These are phyloP conservation scores for Scytalidium sp. DNA, from an alignment of 2,329 filamentous ascomycete genomes.

Conservation along the genomic window DNA sequence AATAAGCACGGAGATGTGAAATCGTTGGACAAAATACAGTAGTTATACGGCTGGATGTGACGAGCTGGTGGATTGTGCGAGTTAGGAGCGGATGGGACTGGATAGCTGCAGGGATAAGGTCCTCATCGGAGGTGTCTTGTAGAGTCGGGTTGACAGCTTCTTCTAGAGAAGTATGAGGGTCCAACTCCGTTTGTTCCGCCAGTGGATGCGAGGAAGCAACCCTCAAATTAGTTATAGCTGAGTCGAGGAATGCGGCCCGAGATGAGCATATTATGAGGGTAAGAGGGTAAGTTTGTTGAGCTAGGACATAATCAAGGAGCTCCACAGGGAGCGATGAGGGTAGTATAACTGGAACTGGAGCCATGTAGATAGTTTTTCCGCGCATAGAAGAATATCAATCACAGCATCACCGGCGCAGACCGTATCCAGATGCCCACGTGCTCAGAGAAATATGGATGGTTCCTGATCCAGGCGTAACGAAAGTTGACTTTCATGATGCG, in stretches of 20 bases:
- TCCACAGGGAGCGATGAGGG: conserved; percentile 53
- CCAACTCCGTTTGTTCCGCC: background rate
- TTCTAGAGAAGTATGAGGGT: background rate
- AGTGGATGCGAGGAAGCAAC: conserved; percentile 3
- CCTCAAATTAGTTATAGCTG: conserved; percentile 32
- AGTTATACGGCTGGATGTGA: conserved; percentile 65
- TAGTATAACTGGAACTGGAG: conserved; percentile 39
- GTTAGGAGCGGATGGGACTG: conserved; percentile 46
- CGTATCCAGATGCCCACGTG: background rate
- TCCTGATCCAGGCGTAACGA: no score
- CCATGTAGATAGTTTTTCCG: conserved; percentile 9
- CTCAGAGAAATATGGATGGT: background rate
- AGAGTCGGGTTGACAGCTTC: no score
- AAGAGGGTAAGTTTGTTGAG: conserved; percentile 52
- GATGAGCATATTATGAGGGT: conserved; percentile 70
- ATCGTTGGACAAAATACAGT: conserved; percentile 73
- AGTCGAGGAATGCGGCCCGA: conserved; percentile 56
- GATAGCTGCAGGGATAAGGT: conserved; percentile 12
- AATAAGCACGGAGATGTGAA: conserved; percentile 72
- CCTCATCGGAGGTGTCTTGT: background rate
- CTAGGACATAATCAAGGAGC: conserved; percentile 63
- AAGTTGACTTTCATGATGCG: no score
- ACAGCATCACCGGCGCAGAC: background rate
- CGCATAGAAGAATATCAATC: background rate
- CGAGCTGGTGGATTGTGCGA: conserved; percentile 66